These are phyloP conservation scores for Nothophoma quercina DNA, from an alignment of 2,329 filamentous ascomycete genomes.

Conservation along the genomic window DNA sequence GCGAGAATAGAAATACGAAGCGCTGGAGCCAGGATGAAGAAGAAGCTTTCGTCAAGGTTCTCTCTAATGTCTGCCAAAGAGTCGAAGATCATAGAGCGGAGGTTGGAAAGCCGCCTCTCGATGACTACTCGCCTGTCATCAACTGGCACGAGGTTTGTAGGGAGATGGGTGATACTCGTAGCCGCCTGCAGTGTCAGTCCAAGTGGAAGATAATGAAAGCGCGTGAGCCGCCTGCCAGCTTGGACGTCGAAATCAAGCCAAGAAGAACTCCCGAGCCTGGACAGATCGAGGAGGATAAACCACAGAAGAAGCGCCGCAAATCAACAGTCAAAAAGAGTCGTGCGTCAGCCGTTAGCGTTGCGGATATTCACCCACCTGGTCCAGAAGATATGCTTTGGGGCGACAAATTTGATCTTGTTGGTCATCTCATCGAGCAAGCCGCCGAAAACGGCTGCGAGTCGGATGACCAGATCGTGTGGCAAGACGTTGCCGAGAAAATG, in stretches of 20 bases:
- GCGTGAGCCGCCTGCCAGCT: slow-evolving; percentile 13
- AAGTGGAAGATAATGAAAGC: slow-evolving; percentile 65
- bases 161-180: slow-evolving; percentile 68
- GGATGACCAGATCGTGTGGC: slow-evolving; percentile 50
- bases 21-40: slow-evolving; percentile 71
- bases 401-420: slow-evolving; percentile 53
- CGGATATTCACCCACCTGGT: slow-evolving; percentile 14
- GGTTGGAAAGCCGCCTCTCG: slow-evolving; percentile 29
- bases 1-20: slow-evolving; percentile 60
- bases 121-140: slow-evolving; percentile 60
- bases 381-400: slow-evolving; percentile 49
- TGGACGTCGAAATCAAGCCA: slow-evolving; percentile 25
- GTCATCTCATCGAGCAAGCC: slow-evolving; percentile 35
- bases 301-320: slow-evolving; percentile 5
- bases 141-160: slow-evolving; percentile 72
- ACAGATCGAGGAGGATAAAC: neutral
- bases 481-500: slow-evolving; percentile 13
- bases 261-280: slow-evolving; percentile 1
- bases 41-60: slow-evolving; percentile 58
- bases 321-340: neutral
- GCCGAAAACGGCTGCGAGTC: slow-evolving; percentile 14
- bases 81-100: slow-evolving; percentile 44
- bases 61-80: slow-evolving; percentile 63
- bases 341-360: neutral
- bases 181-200: slow-evolving; percentile 70